Conservation (phyloP, 2,329 filamentous ascomycete genomes). For the Fusarium lateritium region DNA sequence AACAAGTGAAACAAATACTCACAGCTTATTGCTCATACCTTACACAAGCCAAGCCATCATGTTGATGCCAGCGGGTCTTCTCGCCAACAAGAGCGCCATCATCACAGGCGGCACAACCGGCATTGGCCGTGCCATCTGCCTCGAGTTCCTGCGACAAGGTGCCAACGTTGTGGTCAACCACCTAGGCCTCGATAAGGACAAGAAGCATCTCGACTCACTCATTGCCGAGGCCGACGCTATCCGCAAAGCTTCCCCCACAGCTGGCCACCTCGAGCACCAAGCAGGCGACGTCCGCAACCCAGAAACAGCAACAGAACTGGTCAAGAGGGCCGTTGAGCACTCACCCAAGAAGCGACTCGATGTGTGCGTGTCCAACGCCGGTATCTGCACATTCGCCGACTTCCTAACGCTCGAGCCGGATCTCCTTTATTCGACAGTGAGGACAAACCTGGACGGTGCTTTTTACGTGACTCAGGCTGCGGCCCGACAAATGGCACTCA, state of each 20-base stretch:
- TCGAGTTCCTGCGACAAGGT: slow-evolving; percentile 84
- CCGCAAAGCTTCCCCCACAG: slow-evolving; percentile 58
- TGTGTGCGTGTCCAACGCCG: slow-evolving; percentile 90
- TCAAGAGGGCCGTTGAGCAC: slow-evolving; percentile 73
- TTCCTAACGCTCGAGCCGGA: slow-evolving; percentile 82
- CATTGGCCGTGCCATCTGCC: slow-evolving; percentile 87
- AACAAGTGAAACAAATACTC: neutral
- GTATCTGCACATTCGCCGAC: slow-evolving; percentile 89
- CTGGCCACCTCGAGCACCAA: slow-evolving; percentile 74
- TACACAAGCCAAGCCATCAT: slow-evolving; percentile 50
- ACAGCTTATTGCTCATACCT: slow-evolving; percentile 1
- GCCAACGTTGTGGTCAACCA: slow-evolving; percentile 87
- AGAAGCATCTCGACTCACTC: slow-evolving; percentile 67
- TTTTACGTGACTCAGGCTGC: slow-evolving; percentile 91
- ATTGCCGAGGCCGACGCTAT: slow-evolving; percentile 66
- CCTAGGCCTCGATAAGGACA: slow-evolving; percentile 71
- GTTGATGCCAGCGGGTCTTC: slow-evolving; percentile 66
- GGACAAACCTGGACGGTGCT: slow-evolving; percentile 88
- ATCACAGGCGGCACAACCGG: slow-evolving; percentile 91
- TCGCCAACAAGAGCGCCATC: slow-evolving; percentile 82
- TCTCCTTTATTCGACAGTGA: slow-evolving; percentile 79
- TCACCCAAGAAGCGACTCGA: slow-evolving; percentile 70
- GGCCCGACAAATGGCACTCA: slow-evolving; percentile 81
- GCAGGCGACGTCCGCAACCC: slow-evolving; percentile 84
- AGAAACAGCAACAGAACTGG: slow-evolving; percentile 77